These are phyloP conservation scores for Vigna radiata DNA, from an alignment of 306 rosid genomes.

Conservation along the genomic window DNA sequence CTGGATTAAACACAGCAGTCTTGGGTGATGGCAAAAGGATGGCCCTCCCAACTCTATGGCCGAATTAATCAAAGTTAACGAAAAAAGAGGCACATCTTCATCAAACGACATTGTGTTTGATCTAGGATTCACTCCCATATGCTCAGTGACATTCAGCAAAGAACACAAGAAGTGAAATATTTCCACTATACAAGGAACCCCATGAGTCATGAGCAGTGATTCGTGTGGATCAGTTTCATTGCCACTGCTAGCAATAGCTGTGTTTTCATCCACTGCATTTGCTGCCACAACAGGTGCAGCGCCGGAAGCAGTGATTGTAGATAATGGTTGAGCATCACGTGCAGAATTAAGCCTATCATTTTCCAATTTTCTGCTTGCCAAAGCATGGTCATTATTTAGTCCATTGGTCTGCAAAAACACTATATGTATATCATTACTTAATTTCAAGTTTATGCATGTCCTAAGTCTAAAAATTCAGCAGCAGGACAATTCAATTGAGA, in stretches of 20 bases:
- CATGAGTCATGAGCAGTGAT: conserved; percentile 63
- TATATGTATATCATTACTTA: background rate
- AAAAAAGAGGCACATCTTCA: conserved; percentile 95
- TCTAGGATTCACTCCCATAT: conserved; percentile 67
- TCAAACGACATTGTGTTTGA: conserved; percentile 82
- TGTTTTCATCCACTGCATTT: conserved; percentile 58
- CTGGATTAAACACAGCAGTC: conserved; percentile 68
- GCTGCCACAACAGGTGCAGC: conserved; percentile 39
- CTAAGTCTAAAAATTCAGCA: conserved; percentile 11
- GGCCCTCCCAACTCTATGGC: conserved; percentile 90
- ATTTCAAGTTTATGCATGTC: conserved; percentile 12
- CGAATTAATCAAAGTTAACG: conserved; percentile 79
- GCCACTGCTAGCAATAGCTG: conserved; percentile 49
- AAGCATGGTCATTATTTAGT: conserved; percentile 50
- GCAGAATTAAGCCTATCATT: conserved; percentile 67
- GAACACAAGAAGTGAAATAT: conserved; percentile 86
- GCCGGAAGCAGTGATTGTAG: conserved; percentile 53
- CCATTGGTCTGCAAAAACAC: conserved; percentile 57
- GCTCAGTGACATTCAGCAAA: conserved; percentile 77
- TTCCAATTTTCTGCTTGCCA: conserved; percentile 59
- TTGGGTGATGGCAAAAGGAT: conserved; percentile 66
- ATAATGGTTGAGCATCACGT: conserved; percentile 55
- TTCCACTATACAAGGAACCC: conserved; percentile 94
- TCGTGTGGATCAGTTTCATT: conserved; percentile 66
- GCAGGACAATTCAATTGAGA: background rate